Evolutionary conservation across 441 rosid species (phyloP).

Genomic region (Aquilaria agallochum): DNA sequence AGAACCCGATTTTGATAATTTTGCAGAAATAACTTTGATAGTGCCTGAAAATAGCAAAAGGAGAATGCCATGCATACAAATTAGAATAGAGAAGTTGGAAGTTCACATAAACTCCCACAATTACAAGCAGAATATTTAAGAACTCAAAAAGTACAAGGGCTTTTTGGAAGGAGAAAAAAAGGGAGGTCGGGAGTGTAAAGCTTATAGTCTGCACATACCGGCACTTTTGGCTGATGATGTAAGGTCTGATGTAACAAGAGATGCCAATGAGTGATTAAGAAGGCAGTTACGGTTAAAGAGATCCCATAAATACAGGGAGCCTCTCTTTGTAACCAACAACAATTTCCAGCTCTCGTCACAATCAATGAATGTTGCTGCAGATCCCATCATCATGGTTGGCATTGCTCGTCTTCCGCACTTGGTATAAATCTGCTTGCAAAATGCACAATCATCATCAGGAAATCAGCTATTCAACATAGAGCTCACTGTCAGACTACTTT

Average conservation of each 20-base stretch:
- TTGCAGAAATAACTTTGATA: conserved; percentile 84
- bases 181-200: too few species aligned
- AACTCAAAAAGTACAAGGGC: too few species aligned
- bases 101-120: too few species aligned
- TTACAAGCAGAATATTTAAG: too few species aligned
- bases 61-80: neutral
- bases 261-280: conserved; percentile 74
- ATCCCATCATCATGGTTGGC: conserved; percentile 96
- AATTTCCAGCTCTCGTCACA: conserved; percentile 93
- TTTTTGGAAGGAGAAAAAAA: too few species aligned
- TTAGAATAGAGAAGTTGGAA: too few species aligned
- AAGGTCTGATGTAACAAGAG: conserved; percentile 53
- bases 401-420: conserved; percentile 95
- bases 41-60: conserved; percentile 49
- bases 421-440: conserved; percentile 65
- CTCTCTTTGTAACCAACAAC: conserved; percentile 80
- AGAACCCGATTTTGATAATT: conserved; percentile 87
- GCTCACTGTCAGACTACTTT: neutral
- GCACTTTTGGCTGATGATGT: conserved; percentile 53
- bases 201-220: conserved; percentile 6
- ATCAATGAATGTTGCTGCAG: conserved; percentile 89
- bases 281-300: conserved; percentile 67
- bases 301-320: conserved; percentile 85
- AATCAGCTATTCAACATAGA: neutral
- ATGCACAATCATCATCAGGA: conserved; percentile 6